A percentile compares a stretch with the other conserved stretches of the same genome.
phyloP scores from a whole-genome alignment of 805 yeast genomes.

The Grigorovia jiainica region DNA sequence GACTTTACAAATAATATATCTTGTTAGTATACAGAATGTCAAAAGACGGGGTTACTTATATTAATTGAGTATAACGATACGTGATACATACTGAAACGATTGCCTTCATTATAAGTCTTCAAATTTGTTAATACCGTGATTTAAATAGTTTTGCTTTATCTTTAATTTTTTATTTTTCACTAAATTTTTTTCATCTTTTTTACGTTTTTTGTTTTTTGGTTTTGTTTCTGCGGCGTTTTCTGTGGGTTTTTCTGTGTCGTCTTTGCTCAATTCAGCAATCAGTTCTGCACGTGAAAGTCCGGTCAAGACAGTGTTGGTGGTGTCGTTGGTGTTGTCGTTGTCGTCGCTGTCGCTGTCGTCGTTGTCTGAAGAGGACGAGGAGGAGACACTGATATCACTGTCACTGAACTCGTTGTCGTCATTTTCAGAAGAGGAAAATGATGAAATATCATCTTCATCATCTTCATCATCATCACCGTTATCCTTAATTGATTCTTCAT shows the following conservation, averaged over 20 bases:
- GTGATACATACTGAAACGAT: slow-evolving; percentile 40
- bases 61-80: too few species aligned
- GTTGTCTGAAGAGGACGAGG: slow-evolving; percentile 4
- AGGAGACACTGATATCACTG: background rate
- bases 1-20: slow-evolving; percentile 34
- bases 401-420: background rate
- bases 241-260: slow-evolving; percentile 8
- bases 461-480: background rate
- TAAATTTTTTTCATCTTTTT: slow-evolving; percentile 14
- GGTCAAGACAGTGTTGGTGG: slow-evolving; percentile 11
- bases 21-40: slow-evolving; percentile 1
- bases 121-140: slow-evolving; percentile 45
- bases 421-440: background rate
- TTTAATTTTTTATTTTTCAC: slow-evolving; percentile 10
- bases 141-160: slow-evolving; percentile 33
- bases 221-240: background rate
- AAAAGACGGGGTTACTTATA: too few species aligned
- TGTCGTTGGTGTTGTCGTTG: slow-evolving; percentile 10
- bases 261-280: slow-evolving; percentile 26
- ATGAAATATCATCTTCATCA: slow-evolving; percentile 3
- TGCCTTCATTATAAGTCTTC: slow-evolving; percentile 32
- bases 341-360: slow-evolving; percentile 12
- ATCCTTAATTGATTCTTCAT: slow-evolving; percentile 26
- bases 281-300: slow-evolving; percentile 24
- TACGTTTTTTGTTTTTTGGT: slow-evolving; percentile 4